Evolutionary conservation across 164 flowering plant genomes (phyloP).

Genomic region (Vitis rupestris): DNA sequence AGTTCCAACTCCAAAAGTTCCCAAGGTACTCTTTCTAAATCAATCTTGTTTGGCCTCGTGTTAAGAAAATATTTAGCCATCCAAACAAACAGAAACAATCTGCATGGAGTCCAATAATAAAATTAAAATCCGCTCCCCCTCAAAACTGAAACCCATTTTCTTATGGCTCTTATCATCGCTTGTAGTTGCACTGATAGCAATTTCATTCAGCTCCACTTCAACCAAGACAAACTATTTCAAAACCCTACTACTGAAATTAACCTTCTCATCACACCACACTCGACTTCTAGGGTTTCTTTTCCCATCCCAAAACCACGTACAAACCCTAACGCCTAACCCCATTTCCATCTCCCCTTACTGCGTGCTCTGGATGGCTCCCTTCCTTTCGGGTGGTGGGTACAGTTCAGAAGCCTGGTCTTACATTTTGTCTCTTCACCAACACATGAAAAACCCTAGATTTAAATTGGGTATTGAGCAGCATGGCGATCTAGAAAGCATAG

Average conservation of each 20-base stretch:
- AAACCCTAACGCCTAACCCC: constrained; percentile 13
- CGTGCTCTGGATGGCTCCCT: constrained; percentile 87
- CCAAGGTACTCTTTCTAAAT: too few species aligned
- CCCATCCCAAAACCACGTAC: constrained; percentile 15
- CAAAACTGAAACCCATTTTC: constrained; percentile 7
- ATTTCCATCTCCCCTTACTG: constrained; percentile 29
- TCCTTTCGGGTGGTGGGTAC: constrained; percentile 84
- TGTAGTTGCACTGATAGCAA: constrained; percentile 26
- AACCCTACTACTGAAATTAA: constrained; percentile 22
- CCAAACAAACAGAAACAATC: too few species aligned
- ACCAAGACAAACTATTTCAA: constrained; percentile 19
- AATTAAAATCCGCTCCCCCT: background rate
- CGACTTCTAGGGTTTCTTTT: constrained; percentile 16
- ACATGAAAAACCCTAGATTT: constrained; percentile 29
- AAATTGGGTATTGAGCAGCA: constrained; percentile 60
- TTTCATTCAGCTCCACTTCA: constrained; percentile 15
- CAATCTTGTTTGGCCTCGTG: too few species aligned
- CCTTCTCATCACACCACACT: constrained; percentile 15
- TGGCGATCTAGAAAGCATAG: constrained; percentile 56
- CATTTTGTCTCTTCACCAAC: constrained; percentile 42
- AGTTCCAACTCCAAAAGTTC: too few species aligned
- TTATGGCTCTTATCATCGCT: constrained; percentile 9
- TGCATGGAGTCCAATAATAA: constrained; percentile 13
- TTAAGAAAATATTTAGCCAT: too few species aligned
- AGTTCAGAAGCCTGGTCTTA: constrained; percentile 91